Percentiles rank a stretch among this genome's conserved stretches.
These are phyloP conservation scores for Hydrangea macrophylla DNA, from an alignment of 148 eudicot species.

Conservation along the genomic window DNA sequence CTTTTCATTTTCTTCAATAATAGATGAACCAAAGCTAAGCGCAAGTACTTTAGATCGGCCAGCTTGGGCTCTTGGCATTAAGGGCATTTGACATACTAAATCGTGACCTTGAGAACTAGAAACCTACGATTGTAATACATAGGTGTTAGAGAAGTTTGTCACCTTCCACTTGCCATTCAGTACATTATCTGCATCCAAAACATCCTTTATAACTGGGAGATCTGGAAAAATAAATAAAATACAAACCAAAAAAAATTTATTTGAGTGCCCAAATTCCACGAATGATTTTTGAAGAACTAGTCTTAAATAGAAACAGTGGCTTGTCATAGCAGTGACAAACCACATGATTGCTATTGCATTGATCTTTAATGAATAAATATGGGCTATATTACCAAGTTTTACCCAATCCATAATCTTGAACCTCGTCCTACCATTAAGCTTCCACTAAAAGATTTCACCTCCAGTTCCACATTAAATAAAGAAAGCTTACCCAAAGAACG, in stretches of 20 bases:
- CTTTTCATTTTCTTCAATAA: too few species aligned
- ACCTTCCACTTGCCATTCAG: constrained; percentile 95
- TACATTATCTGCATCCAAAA: constrained; percentile 50
- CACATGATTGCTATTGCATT: too few species aligned
- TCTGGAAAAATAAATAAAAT: constrained; percentile 45
- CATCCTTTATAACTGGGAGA: constrained; percentile 78
- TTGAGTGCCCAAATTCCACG: not conserved
- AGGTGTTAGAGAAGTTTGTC: not conserved
- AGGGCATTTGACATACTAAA: too few species aligned
- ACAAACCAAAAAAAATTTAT: not conserved
- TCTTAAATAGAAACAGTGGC: not conserved
- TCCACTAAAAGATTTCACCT: not conserved
- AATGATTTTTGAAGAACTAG: not conserved
- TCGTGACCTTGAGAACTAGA: not conserved
- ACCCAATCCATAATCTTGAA: not conserved
- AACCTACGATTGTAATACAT: not conserved
- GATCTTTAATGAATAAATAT: too few species aligned
- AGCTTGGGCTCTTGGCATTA: too few species aligned
- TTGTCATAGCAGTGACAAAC: not conserved
- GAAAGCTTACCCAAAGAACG: too few species aligned
- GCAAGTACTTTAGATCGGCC: not conserved
- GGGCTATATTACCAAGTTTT: not conserved
- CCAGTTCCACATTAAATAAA: not conserved
- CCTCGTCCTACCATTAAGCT: not conserved
- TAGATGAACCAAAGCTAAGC: too few species aligned